Evolutionary conservation across 163 green algal species (phyloP), one percentile per base, ranked within the genome.

Genomic region (Scenedesmus sp.): DNA sequence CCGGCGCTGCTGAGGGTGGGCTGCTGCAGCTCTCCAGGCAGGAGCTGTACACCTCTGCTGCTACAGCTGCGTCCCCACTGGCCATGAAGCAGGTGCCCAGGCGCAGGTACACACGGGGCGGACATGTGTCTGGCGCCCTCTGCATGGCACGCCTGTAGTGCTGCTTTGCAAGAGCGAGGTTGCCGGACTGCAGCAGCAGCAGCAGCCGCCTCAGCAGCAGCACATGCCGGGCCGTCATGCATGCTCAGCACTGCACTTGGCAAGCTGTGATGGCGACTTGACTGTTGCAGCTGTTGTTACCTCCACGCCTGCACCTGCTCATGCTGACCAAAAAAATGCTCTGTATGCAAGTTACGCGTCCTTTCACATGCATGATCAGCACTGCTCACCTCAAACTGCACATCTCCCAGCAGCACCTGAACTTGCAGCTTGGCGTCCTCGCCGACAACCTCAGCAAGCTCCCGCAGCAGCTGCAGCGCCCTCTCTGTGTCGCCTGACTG

Each of bases 111-210:
- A 79, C n/a, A 6, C 67, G 70, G 0, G 83, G 18, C 6, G 84
- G 54, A 13, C 67, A 90, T 6, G 83, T 26, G 20, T 62, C n/a
- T 15, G 90, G 52, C 2, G 8, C 73, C 54, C 57, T 83, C 56
- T 90, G 84, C 84, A 90, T 13, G 3, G 90, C 90, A 60, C 84
- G 84, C 23, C 83, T 57, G 90, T 90, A 93, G 34, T 87, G 56
- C 83, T 93, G 90, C 90, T 93, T 93, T 13, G 90, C 90, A 59
- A 90, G 89, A 10, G 26, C 60, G 12, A 82, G n/a, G 60, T 92
- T 88, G 60, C 66, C 55, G 18, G 60, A 73, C 88, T 92, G 34
- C 9, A 56, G n/a, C 81, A 64, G 81, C 81, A 64, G 13, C 81
- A 84, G 77, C 13, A 57, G 77, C 26, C 56, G 74, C 74, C 56